A percentile compares a stretch with the other conserved stretches of the same genome.
Evolutionary conservation across 2,329 filamentous ascomycete species (phyloP).

Genomic region (Ophiostoma ulmi): DNA sequence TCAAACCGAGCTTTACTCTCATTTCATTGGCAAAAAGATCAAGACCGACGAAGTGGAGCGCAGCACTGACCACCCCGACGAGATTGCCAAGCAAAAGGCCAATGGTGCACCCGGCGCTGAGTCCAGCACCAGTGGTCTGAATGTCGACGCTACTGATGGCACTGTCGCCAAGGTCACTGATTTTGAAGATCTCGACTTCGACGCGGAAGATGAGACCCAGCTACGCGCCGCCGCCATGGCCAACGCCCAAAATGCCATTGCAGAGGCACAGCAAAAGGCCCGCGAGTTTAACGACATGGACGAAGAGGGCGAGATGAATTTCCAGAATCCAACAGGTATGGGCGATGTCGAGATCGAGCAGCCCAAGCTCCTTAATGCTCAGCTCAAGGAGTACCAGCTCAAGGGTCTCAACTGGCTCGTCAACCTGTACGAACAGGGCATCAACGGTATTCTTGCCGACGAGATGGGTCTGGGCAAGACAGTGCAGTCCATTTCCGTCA

Average conservation of each 20-base stretch:
- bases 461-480: constrained; percentile 99
- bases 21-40: constrained; percentile 99
- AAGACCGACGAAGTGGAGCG: constrained; percentile 93
- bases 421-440: constrained; percentile 97
- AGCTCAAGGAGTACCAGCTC: constrained; percentile 97
- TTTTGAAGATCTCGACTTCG: constrained; percentile 92
- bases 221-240: constrained; percentile 82
- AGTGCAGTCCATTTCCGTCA: constrained; percentile 97
- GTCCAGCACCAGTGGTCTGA: not conserved
- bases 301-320: constrained; percentile 97
- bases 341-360: constrained; percentile 92
- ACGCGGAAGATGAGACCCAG: constrained; percentile 82
- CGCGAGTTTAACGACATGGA: constrained; percentile 84
- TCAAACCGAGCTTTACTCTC: constrained; percentile 96
- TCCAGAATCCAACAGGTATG: constrained; percentile 94
- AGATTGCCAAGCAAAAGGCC: constrained; percentile 50
- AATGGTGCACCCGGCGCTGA: not conserved
- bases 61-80: constrained; percentile 76
- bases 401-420: constrained; percentile 99
- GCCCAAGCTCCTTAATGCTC: constrained; percentile 85
- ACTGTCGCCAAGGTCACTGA: constrained; percentile 71
- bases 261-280: constrained; percentile 88
- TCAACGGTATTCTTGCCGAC: constrained; percentile 97
- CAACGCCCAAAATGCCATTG: constrained; percentile 92
- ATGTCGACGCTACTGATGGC: constrained; percentile 39